Evolutionary conservation across 2,329 filamentous ascomycete species (phyloP), one percentile per base, ranked within the genome.

Genomic region (Aspergillus fumigatiaffinis): DNA sequence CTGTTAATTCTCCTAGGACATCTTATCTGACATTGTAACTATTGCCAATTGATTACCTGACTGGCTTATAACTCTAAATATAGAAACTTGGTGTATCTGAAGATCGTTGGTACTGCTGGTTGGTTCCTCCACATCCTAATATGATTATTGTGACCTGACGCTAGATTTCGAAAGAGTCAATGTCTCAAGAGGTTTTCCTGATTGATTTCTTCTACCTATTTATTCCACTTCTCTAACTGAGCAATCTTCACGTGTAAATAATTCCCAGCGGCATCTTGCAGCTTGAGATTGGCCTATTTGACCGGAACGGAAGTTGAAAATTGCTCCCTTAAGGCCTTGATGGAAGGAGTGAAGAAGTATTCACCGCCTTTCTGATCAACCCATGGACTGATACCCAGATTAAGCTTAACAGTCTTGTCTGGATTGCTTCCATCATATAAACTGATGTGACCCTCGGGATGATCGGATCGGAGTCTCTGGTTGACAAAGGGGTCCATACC

Each of bases 301-400:
- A n/a, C 41, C 10, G 7, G 17, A 44, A 10, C 5, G 20, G 41
- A 2, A 44, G n/a, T 21, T 10, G 41, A 44, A 20, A 44, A 44
- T 0, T 44, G 41, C n/a, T 44, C 41, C 23, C 52, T 21, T 44
- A 61, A 28, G 1, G 68, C 65, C 21, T 66, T 53, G 46, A 80
- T 72, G 2, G 75, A 77, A 6, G 78, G 77, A 25, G 75, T 71
- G 62, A 80, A 79, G 68, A 79, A 79, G 54, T 80, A 80, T 56
- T 79, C 77, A 4, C 78, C 78, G 14, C 77, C 78, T 28, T 66
- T 71, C 0, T 74, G 69, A 35, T 76, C 63, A 3, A 79, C 77
- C 72, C 78, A 79, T 2, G 55, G 50, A 26, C 53, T 3, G 50
- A 52, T 65, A 65, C 49, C 63, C 60, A 68, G 60, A n/a, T 63